Base-by-base conservation (phyloP, 495 filamentous ascomycete genomes). In the Monascus purpureus region DNA sequence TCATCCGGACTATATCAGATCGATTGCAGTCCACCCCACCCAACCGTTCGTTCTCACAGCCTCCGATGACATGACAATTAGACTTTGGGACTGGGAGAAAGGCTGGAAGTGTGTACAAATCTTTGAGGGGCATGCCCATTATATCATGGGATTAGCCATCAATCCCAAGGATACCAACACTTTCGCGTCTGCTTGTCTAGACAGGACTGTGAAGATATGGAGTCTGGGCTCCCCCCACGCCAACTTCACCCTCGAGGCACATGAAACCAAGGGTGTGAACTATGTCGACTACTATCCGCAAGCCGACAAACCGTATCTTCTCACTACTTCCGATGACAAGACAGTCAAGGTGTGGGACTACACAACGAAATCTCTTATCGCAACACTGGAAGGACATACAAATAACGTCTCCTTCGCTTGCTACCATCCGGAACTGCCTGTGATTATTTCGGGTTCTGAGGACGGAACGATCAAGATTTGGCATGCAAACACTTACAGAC, bases 111-210 rank as follows among this genome's bases (percentile, higher is more conserved):
- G 88, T 45, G 83, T 96, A 12, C 84, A 94, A 52, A 78, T 94
- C 25, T 99, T 94, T 46, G 90, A 99, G 52, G 90, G 90, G n/a
- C 93, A 99, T 48, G 80, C 77, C 46, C 86, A 94, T 59, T 94
- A 86, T 66, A 90, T 96, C 25, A 97, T 97, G 92, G 85, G 86
- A n/a, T 69, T 99, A 40, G 77, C 92, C n/a, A 93, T 99, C 53
- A 96, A 99, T 57, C 90, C 90, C 11, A 99, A 96, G 55, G 90
- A 96, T 44, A 95, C 92, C 13, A 99, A 99, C 51, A 87, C 90
- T 12, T 97, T 97, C 52, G 90, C 90, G 18, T 92, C 83, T 2
- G 92, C 90, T 7, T 99, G 90, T 69, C 61, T 99, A 47, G 90
- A 97, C 53, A 72, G 90, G 37, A 93, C 86, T 2, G 87, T 97